A percentile compares a stretch with the other conserved stretches of the same genome.
Conservation (phyloP, 75 land plant species). For the Picea glauca region DNA sequence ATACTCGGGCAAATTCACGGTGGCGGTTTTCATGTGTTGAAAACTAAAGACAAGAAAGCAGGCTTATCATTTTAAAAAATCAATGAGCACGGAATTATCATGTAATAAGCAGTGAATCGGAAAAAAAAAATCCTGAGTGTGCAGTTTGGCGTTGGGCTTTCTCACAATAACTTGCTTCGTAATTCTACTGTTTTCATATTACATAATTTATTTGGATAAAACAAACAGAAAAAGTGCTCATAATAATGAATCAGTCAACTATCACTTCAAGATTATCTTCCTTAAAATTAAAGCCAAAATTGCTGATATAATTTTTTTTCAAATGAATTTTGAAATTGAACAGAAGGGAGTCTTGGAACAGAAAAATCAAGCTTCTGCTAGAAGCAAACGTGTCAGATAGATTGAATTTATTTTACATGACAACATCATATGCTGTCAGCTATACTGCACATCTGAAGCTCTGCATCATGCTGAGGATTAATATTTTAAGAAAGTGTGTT, state of each 20-base stretch:
- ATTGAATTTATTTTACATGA: slow-evolving; percentile 6
- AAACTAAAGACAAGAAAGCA: too few species aligned
- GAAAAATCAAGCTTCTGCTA: not conserved
- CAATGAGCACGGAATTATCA: too few species aligned
- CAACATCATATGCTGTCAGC: slow-evolving; percentile 6
- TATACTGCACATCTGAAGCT: not conserved
- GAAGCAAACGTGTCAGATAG: slow-evolving; percentile 2
- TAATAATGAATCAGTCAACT: not conserved
- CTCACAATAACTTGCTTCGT: not conserved
- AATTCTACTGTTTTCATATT: not conserved
- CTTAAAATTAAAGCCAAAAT: not conserved
- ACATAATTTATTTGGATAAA: too few species aligned
- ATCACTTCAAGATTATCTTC: not conserved
- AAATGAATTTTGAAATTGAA: not conserved
- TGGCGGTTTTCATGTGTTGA: too few species aligned
- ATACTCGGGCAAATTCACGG: too few species aligned
- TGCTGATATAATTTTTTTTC: not conserved
- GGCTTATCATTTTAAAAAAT: too few species aligned
- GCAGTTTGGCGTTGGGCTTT: not conserved
- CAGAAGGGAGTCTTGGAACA: not conserved
- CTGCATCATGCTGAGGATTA: not conserved
- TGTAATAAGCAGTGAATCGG: too few species aligned
- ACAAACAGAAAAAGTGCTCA: not conserved
- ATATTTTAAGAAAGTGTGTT: not conserved
- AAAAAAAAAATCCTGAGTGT: not conserved